Percentiles rank a stretch among this genome's conserved stretches.
Evolutionary conservation across 2,329 filamentous ascomycete species (phyloP).

Genomic region (Neoscytalidium dimidiatum): DNA sequence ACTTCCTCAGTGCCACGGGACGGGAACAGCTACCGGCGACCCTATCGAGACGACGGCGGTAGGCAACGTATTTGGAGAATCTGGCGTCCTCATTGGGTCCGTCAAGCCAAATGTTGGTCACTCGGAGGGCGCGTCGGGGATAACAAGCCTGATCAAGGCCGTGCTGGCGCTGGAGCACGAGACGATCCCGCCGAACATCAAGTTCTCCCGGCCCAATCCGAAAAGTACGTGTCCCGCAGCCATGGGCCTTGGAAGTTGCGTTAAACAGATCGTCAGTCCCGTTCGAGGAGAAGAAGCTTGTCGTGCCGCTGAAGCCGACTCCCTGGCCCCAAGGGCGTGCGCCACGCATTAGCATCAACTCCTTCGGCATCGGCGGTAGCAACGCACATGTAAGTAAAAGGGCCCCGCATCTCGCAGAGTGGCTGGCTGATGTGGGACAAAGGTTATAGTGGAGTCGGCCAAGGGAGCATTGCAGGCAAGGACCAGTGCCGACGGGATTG

Average conservation of each 20-base stretch:
- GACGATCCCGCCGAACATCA: slow-evolving; percentile 34
- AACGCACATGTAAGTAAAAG: slow-evolving; percentile 22
- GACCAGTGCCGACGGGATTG: too few relatives aligned
- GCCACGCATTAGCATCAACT: slow-evolving; percentile 21
- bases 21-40: slow-evolving; percentile 11
- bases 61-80: neutral
- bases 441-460: too few relatives aligned
- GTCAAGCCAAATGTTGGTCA: slow-evolving; percentile 44
- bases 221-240: neutral
- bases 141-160: slow-evolving; percentile 36
- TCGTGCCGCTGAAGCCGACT: slow-evolving; percentile 1
- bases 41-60: slow-evolving; percentile 20
- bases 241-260: too few relatives aligned
- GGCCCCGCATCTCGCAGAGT: slow-evolving; percentile 20
- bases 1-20: slow-evolving; percentile 33
- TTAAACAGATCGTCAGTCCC: neutral
- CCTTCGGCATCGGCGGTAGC: slow-evolving; percentile 22
- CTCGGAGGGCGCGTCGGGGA: slow-evolving; percentile 36
- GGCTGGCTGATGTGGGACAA: too few relatives aligned
- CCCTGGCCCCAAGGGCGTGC: neutral
- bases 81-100: neutral
- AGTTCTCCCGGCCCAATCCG: neutral
- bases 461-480: too few relatives aligned
- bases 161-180: slow-evolving; percentile 37
- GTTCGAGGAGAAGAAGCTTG: neutral